A percentile compares a stretch with the other conserved stretches of the same genome.
phyloP scores from a whole-genome alignment of 495 filamentous ascomycete species.

The Penicillium coprophilum region DNA sequence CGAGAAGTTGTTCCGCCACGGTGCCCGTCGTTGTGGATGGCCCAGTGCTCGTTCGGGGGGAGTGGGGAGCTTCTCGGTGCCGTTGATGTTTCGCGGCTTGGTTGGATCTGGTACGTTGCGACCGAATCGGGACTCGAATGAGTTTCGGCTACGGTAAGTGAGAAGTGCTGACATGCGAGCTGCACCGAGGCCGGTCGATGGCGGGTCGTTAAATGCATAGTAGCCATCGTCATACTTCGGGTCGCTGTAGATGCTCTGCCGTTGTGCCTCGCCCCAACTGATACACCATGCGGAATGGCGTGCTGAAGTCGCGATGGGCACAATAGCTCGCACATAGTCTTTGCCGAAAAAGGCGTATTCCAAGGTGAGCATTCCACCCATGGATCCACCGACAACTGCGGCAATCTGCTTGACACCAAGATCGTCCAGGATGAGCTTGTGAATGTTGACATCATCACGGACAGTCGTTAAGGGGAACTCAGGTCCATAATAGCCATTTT shows the following conservation, averaged over 20 bases:
- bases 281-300: constrained; percentile 99
- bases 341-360: constrained; percentile 97
- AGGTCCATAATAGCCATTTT: constrained; percentile 80
- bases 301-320: constrained; percentile 92
- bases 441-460: constrained; percentile 90
- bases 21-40: constrained; percentile 95
- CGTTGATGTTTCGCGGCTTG: constrained; percentile 74
- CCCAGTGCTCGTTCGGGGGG: constrained; percentile 80
- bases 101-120: constrained; percentile 86
- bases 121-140: constrained; percentile 93
- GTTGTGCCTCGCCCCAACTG: constrained; percentile 96
- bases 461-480: constrained; percentile 96
- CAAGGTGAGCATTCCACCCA: constrained; percentile 95
- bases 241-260: constrained; percentile 97
- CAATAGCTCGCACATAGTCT: constrained; percentile 86
- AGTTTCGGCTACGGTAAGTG: constrained; percentile 94
- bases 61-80: constrained; percentile 58
- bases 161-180: constrained; percentile 95
- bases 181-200: constrained; percentile 81
- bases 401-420: constrained; percentile 85
- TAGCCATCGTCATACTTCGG: constrained; percentile 98
- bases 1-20: constrained; percentile 49
- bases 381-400: constrained; percentile 91
- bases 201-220: constrained; percentile 81
- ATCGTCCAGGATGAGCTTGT: constrained; percentile 87